These are phyloP conservation scores for Penicillium silybi DNA, from an alignment of 495 filamentous ascomycete species.

Conservation along the genomic window DNA sequence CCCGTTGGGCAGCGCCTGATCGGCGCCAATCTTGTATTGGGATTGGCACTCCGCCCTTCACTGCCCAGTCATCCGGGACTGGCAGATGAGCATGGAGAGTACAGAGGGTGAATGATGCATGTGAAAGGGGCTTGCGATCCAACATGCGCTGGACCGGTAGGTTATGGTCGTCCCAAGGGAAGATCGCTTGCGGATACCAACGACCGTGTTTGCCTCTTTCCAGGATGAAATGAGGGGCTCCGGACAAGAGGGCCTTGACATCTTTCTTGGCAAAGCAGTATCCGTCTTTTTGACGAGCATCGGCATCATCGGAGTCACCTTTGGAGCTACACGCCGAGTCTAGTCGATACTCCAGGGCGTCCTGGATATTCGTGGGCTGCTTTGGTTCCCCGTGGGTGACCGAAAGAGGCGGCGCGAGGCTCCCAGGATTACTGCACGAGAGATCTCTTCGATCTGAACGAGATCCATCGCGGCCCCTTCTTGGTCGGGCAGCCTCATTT, in stretches of 20 bases:
- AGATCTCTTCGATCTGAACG: not conserved
- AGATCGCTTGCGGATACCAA: conserved; percentile 61
- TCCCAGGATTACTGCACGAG: not conserved
- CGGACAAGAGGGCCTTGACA: conserved; percentile 67
- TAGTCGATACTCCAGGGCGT: conserved; percentile 24
- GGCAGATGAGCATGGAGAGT: conserved; percentile 47
- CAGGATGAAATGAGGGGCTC: conserved; percentile 69
- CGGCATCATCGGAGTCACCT: not conserved
- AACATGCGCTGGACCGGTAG: conserved; percentile 57
- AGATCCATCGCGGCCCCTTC: not conserved
- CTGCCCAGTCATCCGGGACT: conserved; percentile 34
- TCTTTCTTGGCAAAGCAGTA: conserved; percentile 52
- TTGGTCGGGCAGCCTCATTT: not conserved
- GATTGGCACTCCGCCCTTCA: conserved; percentile 29
- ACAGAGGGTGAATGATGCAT: conserved; percentile 45
- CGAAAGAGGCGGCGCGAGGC: conserved; percentile 1
- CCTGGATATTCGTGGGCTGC: conserved; percentile 30
- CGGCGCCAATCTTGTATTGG: conserved; percentile 24
- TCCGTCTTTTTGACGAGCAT: not conserved
- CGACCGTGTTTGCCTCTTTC: conserved; percentile 48
- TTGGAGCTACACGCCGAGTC: conserved; percentile 4
- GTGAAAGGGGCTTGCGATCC: conserved; percentile 48
- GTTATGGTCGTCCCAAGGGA: conserved; percentile 63
- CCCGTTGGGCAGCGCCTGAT: conserved; percentile 35
- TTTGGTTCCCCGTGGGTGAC: conserved; percentile 19